A percentile compares a stretch with the other conserved stretches of the same genome.
phyloP scores from a whole-genome alignment of 2,329 filamentous ascomycete species.

The Botrytis squamosa region DNA sequence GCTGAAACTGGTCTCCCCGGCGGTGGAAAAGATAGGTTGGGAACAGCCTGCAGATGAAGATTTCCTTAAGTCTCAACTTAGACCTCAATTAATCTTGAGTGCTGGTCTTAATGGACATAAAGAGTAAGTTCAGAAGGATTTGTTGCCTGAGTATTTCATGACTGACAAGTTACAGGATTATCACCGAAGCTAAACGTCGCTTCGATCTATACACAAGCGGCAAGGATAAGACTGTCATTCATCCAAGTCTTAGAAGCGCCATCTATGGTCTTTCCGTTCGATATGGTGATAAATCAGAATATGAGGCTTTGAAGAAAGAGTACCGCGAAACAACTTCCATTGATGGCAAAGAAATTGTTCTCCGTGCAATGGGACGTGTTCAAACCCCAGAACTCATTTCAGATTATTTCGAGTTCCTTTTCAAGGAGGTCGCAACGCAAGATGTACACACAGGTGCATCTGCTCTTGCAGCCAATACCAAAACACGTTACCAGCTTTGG shows the following conservation, averaged over 20 bases:
- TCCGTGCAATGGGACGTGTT: conserved; percentile 72
- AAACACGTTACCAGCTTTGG: conserved; percentile 76
- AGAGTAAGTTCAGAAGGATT: conserved; percentile 51
- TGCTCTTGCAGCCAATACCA: conserved; percentile 69
- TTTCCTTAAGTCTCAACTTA: conserved; percentile 77
- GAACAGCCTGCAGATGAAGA: conserved; percentile 75
- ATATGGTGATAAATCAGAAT: conserved; percentile 68
- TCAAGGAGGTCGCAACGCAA: conserved; percentile 77
- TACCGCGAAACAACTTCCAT: conserved; percentile 80
- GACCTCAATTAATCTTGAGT: conserved; percentile 73
- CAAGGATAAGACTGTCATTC: conserved; percentile 63
- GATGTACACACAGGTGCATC: conserved; percentile 84
- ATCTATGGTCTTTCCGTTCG: conserved; percentile 79
- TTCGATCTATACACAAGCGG: conserved; percentile 77
- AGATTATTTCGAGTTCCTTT: conserved; percentile 72
- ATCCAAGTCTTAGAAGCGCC: conserved; percentile 76
- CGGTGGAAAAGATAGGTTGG: conserved; percentile 81
- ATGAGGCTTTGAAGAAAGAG: conserved; percentile 76
- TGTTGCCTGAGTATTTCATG: neutral
- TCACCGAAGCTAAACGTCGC: conserved; percentile 70
- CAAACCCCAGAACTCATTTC: conserved; percentile 63
- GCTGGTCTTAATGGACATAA: conserved; percentile 77
- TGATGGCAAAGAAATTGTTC: conserved; percentile 85
- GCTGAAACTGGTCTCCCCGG: conserved; percentile 71
- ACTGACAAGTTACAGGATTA: conserved; percentile 49